Base-by-base conservation (phyloP, 2,329 filamentous ascomycete species). In the Camillea tinctor region DNA sequence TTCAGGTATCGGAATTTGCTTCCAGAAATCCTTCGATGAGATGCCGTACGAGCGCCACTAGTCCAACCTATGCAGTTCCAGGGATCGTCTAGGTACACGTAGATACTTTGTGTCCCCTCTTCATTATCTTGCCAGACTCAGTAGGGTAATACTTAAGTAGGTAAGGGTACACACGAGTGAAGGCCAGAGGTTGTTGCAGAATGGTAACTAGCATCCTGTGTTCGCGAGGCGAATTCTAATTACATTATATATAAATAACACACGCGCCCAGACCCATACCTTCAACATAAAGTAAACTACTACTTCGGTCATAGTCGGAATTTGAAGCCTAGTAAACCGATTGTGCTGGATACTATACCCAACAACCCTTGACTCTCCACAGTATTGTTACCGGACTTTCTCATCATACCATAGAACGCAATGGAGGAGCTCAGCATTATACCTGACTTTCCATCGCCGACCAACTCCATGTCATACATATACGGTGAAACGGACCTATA, bases 401-500 rank as follows among this genome's bases (percentile, higher is more conserved):
- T 9, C 23, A 22, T 55, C 17, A 20, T 48, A 58, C 52, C 19
- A 44, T 6, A 44, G 36, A 44, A 11, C 55, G 52, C 57, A 52
- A 77, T 77, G 75, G 73, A 72, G 44, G 68, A 71, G 23, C 63
- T 73, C 60, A 71, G 68, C 60, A 63, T 64, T 30, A 61, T 72
- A 26, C 60, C 70, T 50, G 70, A 73, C 60, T 60, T 75, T 11
- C 67, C 73, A n/a, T 75, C 75, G 23, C 72, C 75, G 15, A 66
- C 70, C 19, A 69, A 68, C 52, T 69, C 72, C 4, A 64, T 72
- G 56, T 68, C 71, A 24, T 76, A 75, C 56, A 63, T 72, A 49
- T 77, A 75, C 61, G 70, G 68, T 11, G 74, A 77, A 23, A 56
- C 69, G n/a, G 76, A 78, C 21, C 68, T 73, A 9, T 76, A 76